phyloP scores from a whole-genome alignment of 2,329 filamentous ascomycete genomes.

The Dothistroma pini region DNA sequence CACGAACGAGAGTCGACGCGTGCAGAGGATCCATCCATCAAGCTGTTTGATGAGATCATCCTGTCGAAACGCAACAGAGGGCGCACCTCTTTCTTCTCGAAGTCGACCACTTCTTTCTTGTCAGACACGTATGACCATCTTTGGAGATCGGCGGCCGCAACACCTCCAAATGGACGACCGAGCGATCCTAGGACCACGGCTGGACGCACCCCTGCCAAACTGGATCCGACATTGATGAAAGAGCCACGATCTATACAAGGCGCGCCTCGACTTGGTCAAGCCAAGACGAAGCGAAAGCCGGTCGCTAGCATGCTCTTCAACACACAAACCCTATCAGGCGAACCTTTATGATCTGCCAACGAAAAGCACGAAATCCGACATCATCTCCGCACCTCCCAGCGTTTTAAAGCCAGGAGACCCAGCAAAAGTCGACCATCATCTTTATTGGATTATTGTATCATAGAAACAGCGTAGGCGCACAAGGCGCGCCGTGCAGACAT shows the following conservation, averaged over 20 bases:
- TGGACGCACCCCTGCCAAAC: constrained; percentile 70
- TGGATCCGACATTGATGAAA: constrained; percentile 85
- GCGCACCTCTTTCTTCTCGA: constrained; percentile 62
- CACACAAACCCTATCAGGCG: constrained; percentile 3
- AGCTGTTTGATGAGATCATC: constrained; percentile 80
- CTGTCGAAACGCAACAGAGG: constrained; percentile 71
- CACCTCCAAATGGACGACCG: constrained; percentile 52
- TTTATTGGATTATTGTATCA: neutral
- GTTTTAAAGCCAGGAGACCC: neutral
- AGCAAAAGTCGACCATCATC: neutral
- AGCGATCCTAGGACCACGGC: constrained; percentile 56
- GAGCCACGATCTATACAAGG: constrained; percentile 88
- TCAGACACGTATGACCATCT: constrained; percentile 72
- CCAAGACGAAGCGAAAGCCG: constrained; percentile 49
- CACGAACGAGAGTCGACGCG: constrained; percentile 68
- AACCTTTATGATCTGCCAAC: constrained; percentile 8
- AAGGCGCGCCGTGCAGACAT: neutral
- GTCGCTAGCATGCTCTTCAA: constrained; percentile 41
- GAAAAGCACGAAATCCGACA: neutral
- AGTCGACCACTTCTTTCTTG: constrained; percentile 60
- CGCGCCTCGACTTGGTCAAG: constrained; percentile 60
- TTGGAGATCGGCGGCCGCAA: constrained; percentile 65
- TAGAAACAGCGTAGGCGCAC: neutral
- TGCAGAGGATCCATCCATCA: constrained; percentile 61
- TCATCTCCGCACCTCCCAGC: neutral